phyloP scores from a whole-genome alignment of 192 early-diverging fungal genomes.

The Linnemannia zychae region DNA sequence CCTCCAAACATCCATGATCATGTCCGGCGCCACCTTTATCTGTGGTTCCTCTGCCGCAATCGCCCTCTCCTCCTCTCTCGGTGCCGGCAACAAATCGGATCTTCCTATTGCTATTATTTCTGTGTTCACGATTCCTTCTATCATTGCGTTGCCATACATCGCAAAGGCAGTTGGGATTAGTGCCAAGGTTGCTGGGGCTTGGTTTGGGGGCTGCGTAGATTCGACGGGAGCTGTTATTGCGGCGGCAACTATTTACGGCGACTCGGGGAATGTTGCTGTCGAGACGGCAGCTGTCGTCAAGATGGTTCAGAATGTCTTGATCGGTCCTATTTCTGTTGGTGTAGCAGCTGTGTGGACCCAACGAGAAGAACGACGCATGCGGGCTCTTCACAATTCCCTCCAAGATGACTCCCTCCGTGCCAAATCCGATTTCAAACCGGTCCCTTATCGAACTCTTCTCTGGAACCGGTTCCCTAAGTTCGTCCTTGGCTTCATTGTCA shows the following conservation, averaged over 20 bases:
- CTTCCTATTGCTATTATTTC: constrained; percentile 71
- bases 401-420: constrained; percentile 34
- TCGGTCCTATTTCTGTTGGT: constrained; percentile 65
- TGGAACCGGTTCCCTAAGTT: constrained; percentile 71
- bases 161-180: constrained; percentile 59
- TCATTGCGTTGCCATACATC: constrained; percentile 67
- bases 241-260: constrained; percentile 67
- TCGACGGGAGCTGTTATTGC: constrained; percentile 71
- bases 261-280: constrained; percentile 57
- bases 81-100: constrained; percentile 62
- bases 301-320: constrained; percentile 70
- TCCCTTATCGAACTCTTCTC: constrained; percentile 43
- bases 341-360: constrained; percentile 64
- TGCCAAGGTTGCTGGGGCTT: constrained; percentile 63
- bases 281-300: constrained; percentile 69
- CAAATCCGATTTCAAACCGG: constrained; percentile 44
- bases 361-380: constrained; percentile 51
- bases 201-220: constrained; percentile 70
- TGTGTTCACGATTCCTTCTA: constrained; percentile 68
- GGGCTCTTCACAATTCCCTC: constrained; percentile 25
- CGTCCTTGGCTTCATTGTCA: constrained; percentile 66
- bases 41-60: constrained; percentile 68
- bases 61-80: constrained; percentile 62
- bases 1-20: constrained; percentile 64
- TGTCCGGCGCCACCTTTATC: constrained; percentile 70